A percentile compares a stretch with the other conserved stretches of the same genome.
These are phyloP conservation scores for Microdochium bolleyi DNA, from an alignment of 2,329 filamentous ascomycete genomes.

Conservation along the genomic window DNA sequence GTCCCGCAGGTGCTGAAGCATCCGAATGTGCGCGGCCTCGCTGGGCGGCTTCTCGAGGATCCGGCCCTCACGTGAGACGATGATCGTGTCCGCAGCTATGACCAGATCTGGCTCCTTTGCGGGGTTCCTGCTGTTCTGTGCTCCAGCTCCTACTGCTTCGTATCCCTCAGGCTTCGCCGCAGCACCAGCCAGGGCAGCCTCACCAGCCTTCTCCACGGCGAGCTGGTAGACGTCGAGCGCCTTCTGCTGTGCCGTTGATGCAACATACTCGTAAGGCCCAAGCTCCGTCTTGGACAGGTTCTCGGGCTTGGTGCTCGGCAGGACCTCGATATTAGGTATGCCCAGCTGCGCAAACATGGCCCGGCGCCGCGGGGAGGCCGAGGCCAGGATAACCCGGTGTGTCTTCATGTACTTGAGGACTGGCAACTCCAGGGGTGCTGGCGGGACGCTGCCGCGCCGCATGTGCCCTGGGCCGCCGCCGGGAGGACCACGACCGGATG, in stretches of 20 bases:
- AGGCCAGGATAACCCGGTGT: constrained; percentile 83
- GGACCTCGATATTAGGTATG: constrained; percentile 72
- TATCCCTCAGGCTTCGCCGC: constrained; percentile 28
- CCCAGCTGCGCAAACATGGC: constrained; percentile 79
- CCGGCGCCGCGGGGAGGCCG: constrained; percentile 76
- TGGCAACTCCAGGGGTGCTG: constrained; percentile 69
- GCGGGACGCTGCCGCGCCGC: constrained; percentile 21
- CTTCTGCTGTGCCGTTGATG: constrained; percentile 79
- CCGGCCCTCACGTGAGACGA: constrained; percentile 65
- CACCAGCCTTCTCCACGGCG: constrained; percentile 27
- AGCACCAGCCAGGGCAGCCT: constrained; percentile 16
- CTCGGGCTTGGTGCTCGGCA: constrained; percentile 77
- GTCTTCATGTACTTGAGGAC: constrained; percentile 68
- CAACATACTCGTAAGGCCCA: constrained; percentile 83
- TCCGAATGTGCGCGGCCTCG: constrained; percentile 73
- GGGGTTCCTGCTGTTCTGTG: constrained; percentile 1
- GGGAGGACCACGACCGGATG: constrained; percentile 10
- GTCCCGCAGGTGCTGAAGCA: constrained; percentile 78
- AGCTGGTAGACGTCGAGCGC: constrained; percentile 61
- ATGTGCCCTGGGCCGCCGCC: constrained; percentile 1
- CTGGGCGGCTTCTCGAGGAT: constrained; percentile 88
- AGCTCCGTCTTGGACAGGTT: constrained; percentile 69
- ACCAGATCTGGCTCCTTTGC: constrained; percentile 68
- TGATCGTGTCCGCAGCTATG: constrained; percentile 84
- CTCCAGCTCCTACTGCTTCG: constrained; percentile 12